Percentiles rank a stretch among this genome's conserved stretches.
Evolutionary conservation across 495 filamentous ascomycete species (phyloP).

Genomic region (Penicillium silybi): DNA sequence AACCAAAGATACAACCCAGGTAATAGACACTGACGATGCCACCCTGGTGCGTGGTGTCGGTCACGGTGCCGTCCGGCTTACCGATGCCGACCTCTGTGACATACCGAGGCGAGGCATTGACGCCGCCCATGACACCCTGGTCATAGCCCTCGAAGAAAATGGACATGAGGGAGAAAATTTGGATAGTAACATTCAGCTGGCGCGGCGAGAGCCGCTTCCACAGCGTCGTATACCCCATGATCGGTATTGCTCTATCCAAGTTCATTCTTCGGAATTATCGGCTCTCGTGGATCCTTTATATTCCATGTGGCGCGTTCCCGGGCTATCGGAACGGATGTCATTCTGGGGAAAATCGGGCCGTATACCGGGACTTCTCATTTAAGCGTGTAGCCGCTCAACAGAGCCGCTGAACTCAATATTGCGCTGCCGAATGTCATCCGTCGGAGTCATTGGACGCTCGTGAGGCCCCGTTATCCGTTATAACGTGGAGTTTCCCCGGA

Average conservation of each 20-base stretch:
- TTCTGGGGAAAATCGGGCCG: neutral
- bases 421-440: neutral
- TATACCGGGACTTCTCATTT: neutral
- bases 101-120: conserved; percentile 41
- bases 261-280: neutral
- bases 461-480: neutral
- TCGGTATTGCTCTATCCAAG: neutral
- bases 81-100: conserved; percentile 36
- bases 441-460: neutral
- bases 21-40: conserved; percentile 55
- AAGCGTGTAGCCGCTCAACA: conserved; percentile 20
- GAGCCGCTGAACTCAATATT: conserved; percentile 8
- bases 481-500: conserved; percentile 1
- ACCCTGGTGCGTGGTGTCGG: conserved; percentile 37
- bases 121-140: conserved; percentile 51
- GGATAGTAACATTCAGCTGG: conserved; percentile 42
- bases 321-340: neutral
- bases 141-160: conserved; percentile 58
- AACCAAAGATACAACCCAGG: conserved; percentile 51
- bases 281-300: neutral
- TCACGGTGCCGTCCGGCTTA: conserved; percentile 33
- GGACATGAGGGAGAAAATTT: conserved; percentile 43
- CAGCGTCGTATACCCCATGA: conserved; percentile 38
- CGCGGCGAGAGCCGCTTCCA: conserved; percentile 41
- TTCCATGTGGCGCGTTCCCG: conserved; percentile 1